Evolutionary conservation across 1,284 basidiomycete species (phyloP).

Genomic region (Ganoderma multipileum): DNA sequence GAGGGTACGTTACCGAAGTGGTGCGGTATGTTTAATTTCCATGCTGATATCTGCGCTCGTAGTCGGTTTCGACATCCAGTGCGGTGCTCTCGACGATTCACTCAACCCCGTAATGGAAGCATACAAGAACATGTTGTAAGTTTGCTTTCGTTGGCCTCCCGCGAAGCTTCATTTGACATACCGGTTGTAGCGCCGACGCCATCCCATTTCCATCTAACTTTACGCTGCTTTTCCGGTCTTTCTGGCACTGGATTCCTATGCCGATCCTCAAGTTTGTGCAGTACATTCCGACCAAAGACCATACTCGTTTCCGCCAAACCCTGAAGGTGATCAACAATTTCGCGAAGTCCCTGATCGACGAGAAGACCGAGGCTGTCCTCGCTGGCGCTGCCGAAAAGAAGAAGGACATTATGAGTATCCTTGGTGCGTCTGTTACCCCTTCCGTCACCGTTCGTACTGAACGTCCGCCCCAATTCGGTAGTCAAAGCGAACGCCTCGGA

Average conservation of each 20-base stretch:
- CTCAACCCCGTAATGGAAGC: conserved; percentile 38
- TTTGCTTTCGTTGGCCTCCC: background rate
- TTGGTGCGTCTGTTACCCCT: conserved; percentile 39
- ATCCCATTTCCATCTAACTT: conserved; percentile 30
- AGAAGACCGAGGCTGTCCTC: conserved; percentile 44
- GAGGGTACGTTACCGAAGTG: conserved; percentile 28
- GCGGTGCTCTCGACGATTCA: conserved; percentile 36
- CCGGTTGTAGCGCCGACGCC: conserved; percentile 27
- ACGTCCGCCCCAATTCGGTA: conserved; percentile 27
- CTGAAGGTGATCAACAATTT: conserved; percentile 35
- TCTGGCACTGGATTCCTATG: conserved; percentile 29
- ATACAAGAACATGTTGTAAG: conserved; percentile 44
- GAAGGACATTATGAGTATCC: conserved; percentile 49
- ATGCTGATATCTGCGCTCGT: background rate
- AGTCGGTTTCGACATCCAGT: conserved; percentile 40
- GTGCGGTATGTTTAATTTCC: too few species aligned
- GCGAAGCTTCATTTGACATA: background rate
- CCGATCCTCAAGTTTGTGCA: conserved; percentile 43
- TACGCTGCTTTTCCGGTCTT: conserved; percentile 13
- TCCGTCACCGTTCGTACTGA: background rate
- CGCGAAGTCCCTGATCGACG: conserved; percentile 41
- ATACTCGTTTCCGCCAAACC: conserved; percentile 42
- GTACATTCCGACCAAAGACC: conserved; percentile 44
- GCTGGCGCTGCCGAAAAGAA: conserved; percentile 20
- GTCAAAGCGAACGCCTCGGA: conserved; percentile 60